Percentiles rank a stretch among this genome's conserved stretches.
Evolutionary conservation across 495 filamentous ascomycete genomes (phyloP).

Genomic region (Lasiosphaeriaceae sp.): DNA sequence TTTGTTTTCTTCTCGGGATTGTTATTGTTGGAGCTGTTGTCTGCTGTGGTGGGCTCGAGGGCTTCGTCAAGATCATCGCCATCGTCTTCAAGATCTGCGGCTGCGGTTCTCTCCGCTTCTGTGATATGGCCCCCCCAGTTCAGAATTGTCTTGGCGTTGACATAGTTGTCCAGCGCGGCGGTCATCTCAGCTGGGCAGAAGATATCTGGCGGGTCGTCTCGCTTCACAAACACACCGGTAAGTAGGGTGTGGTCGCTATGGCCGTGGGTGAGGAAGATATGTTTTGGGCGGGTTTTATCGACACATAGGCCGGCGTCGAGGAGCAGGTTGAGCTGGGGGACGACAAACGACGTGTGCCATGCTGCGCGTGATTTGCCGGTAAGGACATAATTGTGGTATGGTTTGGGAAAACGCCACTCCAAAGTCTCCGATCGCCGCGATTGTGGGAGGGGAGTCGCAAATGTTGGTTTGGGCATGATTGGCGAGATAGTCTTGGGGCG

Average conservation of each 20-base stretch:
- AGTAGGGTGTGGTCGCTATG: slow-evolving; percentile 37
- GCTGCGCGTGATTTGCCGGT: slow-evolving; percentile 37
- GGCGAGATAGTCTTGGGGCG: too few relatives aligned
- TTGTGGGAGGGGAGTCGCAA: slow-evolving; percentile 34
- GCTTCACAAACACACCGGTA: slow-evolving; percentile 28
- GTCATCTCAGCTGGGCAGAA: slow-evolving; percentile 32
- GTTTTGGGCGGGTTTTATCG: slow-evolving; percentile 34
- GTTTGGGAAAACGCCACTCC: slow-evolving; percentile 36
- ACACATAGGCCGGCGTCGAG: slow-evolving; percentile 35
- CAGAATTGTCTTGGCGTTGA: slow-evolving; percentile 25
- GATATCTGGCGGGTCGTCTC: slow-evolving; percentile 31
- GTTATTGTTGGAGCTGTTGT: too few relatives aligned
- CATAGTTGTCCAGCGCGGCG: slow-evolving; percentile 21
- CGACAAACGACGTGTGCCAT: slow-evolving; percentile 41
- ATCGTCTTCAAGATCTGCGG: too few relatives aligned
- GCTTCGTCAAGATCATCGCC: too few relatives aligned
- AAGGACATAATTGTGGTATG: slow-evolving; percentile 29
- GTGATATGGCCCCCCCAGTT: slow-evolving; percentile 25
- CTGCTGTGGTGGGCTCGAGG: too few relatives aligned
- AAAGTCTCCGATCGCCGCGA: slow-evolving; percentile 32
- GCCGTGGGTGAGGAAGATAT: slow-evolving; percentile 41
- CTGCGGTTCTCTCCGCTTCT: background rate
- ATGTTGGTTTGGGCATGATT: slow-evolving; percentile 11
- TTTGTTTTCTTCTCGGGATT: too few relatives aligned
- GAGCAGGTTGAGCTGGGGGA: slow-evolving; percentile 36